These are phyloP conservation scores for Bifiguratus adelaidae DNA, from an alignment of 192 early-diverging fungal species.

Conservation along the genomic window DNA sequence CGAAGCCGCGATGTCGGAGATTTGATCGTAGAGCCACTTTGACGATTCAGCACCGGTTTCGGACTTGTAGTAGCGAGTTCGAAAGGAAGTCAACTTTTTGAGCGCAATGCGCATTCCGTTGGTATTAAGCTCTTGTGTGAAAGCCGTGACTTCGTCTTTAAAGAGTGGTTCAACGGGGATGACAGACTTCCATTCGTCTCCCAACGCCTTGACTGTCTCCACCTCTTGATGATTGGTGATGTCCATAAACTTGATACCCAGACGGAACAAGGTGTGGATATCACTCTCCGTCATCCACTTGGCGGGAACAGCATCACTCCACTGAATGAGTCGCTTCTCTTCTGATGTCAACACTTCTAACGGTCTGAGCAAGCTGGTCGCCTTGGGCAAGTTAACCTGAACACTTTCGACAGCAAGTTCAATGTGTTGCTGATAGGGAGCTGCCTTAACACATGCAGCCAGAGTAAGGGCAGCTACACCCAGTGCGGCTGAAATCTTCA, in stretches of 20 bases:
- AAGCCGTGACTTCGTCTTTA: conserved; percentile 43
- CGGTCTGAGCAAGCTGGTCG: too few relatives aligned
- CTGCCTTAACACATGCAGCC: too few relatives aligned
- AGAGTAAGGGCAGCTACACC: too few relatives aligned
- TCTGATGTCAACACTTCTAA: too few relatives aligned
- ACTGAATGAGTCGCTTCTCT: too few relatives aligned
- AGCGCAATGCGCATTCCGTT: conserved; percentile 58
- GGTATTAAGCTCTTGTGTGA: conserved; percentile 52
- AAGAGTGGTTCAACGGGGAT: conserved; percentile 45
- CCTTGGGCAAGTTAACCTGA: too few relatives aligned
- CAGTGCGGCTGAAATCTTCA: too few relatives aligned
- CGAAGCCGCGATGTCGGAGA: conserved; percentile 30
- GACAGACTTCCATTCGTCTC: neutral
- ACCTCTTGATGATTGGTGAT: conserved; percentile 65
- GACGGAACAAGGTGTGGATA: conserved; percentile 55
- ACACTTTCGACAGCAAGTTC: too few relatives aligned
- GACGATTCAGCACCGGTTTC: conserved; percentile 52
- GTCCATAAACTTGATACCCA: conserved; percentile 72
- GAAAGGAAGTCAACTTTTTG: conserved; percentile 70
- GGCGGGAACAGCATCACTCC: conserved; percentile 36
- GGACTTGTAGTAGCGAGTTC: conserved; percentile 85
- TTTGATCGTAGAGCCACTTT: conserved; percentile 54
- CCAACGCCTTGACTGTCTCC: conserved; percentile 4
- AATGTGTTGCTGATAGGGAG: too few relatives aligned
- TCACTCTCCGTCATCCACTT: conserved; percentile 48